Evolutionary conservation across 108 stramenopile genomes (phyloP), one percentile per base, ranked within the genome.

Genomic region (Cylindrotheca closterium): DNA sequence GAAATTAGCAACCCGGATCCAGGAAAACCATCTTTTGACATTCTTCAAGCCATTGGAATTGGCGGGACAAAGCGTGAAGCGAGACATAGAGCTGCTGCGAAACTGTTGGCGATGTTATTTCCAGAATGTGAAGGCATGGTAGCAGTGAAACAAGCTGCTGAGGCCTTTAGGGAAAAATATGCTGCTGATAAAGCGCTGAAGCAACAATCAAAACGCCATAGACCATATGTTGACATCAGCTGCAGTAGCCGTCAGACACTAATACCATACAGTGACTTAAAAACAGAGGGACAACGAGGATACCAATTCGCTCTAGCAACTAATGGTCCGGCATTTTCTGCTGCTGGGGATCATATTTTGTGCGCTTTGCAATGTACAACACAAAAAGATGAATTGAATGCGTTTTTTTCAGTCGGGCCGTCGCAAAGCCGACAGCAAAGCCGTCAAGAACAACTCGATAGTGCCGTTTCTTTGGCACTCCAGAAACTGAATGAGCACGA

Each of bases 101-200:
- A 88, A 55, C 57, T 93, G 33, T 68, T 93, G 59, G 81, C 87
- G 5, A 56, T 81, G 58, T 60, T 93, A 8, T 93, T 93, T 67
- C 92, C 92, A 2, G 79, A 87, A 55, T 93, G 89, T 50, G 65
- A 72, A 18, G 79, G 75, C 4, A 81, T 91, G 74, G 83, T 79
- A 25, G 79, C 90, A 48, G 92, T 91, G 19, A 93, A 89, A 79
- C 79, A 84, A 56, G 87, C 85, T 30, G 92, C 92, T 10, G 92
- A 93, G 67, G 79, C 79, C 17, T 83, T 79, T 10, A 72, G 88
- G 15, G 85, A 88, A 65, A 65, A 64, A 25, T 92, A 88, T 63
- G 85, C 86, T 28, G 86, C 84, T 3, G 80, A 67, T 47, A 80
- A 80, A 58, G 77, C 77, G 22, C 55, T 69, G 12, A 73, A 74